phyloP scores from a whole-genome alignment of 306 rosid species.

The Citrullus mucosospermus region DNA sequence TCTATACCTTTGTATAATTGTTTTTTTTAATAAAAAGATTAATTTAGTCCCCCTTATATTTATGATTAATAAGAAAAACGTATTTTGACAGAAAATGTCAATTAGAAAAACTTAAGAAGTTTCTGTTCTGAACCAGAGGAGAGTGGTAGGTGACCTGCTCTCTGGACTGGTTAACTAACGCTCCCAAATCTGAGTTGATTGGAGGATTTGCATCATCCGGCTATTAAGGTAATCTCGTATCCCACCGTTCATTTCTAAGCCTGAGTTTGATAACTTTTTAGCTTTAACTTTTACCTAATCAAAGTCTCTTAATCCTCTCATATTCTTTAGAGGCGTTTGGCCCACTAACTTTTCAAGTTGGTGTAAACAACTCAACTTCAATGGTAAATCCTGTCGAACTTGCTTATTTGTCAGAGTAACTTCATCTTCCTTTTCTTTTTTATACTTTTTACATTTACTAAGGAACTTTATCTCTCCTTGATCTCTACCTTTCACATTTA shows the following conservation, averaged over 20 bases:
- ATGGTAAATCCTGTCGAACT: too few species aligned
- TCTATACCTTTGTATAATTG: conserved; percentile 10
- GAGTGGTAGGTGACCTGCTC: background rate
- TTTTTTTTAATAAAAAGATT: background rate
- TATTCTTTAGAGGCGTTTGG: background rate
- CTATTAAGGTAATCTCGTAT: background rate
- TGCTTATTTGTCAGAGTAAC: too few species aligned
- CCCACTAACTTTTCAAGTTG: too few species aligned
- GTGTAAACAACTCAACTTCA: too few species aligned
- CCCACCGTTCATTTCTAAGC: background rate
- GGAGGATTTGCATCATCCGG: background rate
- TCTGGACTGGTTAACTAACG: background rate
- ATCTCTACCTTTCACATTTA: too few species aligned
- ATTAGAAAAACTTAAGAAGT: background rate
- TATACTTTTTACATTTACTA: too few species aligned
- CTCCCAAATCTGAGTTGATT: background rate
- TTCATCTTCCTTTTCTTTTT: too few species aligned
- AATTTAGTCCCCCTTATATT: background rate
- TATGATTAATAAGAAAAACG: background rate
- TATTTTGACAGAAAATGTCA: background rate
- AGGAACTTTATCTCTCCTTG: too few species aligned
- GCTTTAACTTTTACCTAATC: background rate
- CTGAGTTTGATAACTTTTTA: background rate
- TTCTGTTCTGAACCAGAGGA: background rate
- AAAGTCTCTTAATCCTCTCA: background rate